Percentiles rank a stretch among this genome's conserved stretches.
phyloP scores from a whole-genome alignment of 768 basidiomycete species.

The Boletus pseudo-olivaceus region DNA sequence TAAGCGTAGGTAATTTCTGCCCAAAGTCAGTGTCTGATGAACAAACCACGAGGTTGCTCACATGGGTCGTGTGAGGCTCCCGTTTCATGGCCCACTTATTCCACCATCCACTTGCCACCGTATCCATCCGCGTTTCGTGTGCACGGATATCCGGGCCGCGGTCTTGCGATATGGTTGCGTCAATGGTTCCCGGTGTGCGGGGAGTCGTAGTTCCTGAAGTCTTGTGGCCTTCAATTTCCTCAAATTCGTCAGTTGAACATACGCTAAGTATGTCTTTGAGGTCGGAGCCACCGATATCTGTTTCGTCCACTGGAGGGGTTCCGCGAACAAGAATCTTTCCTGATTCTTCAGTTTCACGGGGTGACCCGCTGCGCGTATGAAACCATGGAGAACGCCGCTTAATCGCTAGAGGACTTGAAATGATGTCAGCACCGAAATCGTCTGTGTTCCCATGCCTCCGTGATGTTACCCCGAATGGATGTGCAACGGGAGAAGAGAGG shows the following conservation, averaged over 20 bases:
- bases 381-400: conserved; percentile 17
- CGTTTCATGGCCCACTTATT: conserved; percentile 44
- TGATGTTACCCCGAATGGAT: conserved; percentile 20
- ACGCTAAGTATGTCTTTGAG: conserved; percentile 43
- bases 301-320: conserved; percentile 25
- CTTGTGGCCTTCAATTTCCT: conserved; percentile 28
- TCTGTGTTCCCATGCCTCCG: conserved; percentile 15
- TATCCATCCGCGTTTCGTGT: conserved; percentile 33
- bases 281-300: conserved; percentile 37
- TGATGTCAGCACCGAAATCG: conserved; percentile 51
- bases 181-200: conserved; percentile 32
- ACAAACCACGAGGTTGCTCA: conserved; percentile 14
- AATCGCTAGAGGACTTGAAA: conserved; percentile 31
- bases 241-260: conserved; percentile 44
- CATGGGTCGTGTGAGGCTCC: conserved; percentile 13
- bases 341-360: neutral
- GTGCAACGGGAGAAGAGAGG: conserved; percentile 60
- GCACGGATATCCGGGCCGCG: conserved; percentile 19
- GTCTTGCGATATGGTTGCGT: conserved; percentile 28
- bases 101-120: conserved; percentile 50
- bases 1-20: conserved; percentile 34
- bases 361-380: conserved; percentile 1
- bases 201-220: conserved; percentile 32
- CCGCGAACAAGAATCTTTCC: conserved; percentile 27
- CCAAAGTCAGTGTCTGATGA: conserved; percentile 9